Conservation (phyloP, 2,329 filamentous ascomycete genomes). For the Fusarium sp. region DNA sequence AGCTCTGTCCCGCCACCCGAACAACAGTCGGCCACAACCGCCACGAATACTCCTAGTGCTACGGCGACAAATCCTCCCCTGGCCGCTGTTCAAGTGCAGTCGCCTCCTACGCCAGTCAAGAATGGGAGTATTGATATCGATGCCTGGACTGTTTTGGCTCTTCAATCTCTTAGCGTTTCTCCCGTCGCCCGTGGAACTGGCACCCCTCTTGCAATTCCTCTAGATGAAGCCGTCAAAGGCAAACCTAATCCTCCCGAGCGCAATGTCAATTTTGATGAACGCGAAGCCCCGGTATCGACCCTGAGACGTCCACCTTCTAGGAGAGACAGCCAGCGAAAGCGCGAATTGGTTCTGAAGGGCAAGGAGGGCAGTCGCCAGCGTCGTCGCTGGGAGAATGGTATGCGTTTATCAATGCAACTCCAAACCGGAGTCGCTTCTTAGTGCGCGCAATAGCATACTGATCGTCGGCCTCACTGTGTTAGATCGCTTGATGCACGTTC, state of each 20-base stretch:
- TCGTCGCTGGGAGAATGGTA: conserved; percentile 96
- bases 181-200: conserved; percentile 70
- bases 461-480: conserved; percentile 28
- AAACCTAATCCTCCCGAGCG: conserved; percentile 30
- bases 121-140: conserved; percentile 67
- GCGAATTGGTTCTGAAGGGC: conserved; percentile 85
- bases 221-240: conserved; percentile 67
- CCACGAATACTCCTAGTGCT: conserved; percentile 33
- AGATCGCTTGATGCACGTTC: conserved; percentile 90
- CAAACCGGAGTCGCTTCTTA: not conserved
- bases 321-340: conserved; percentile 68
- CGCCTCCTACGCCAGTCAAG: conserved; percentile 44
- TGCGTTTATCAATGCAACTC: conserved; percentile 8
- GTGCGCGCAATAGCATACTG: conserved; percentile 18
- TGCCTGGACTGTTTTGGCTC: conserved; percentile 73
- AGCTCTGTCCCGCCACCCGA: conserved; percentile 64
- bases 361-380: conserved; percentile 90
- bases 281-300: conserved; percentile 46
- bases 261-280: conserved; percentile 38
- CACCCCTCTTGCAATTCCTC: conserved; percentile 77
- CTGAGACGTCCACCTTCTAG: conserved; percentile 61
- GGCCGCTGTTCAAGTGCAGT: conserved; percentile 34
- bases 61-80: conserved; percentile 25
- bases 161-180: conserved; percentile 67
- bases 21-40: conserved; percentile 43